These are phyloP conservation scores for Phragmites australis DNA, from an alignment of 176 grass and related monocot genomes.

Conservation along the genomic window DNA sequence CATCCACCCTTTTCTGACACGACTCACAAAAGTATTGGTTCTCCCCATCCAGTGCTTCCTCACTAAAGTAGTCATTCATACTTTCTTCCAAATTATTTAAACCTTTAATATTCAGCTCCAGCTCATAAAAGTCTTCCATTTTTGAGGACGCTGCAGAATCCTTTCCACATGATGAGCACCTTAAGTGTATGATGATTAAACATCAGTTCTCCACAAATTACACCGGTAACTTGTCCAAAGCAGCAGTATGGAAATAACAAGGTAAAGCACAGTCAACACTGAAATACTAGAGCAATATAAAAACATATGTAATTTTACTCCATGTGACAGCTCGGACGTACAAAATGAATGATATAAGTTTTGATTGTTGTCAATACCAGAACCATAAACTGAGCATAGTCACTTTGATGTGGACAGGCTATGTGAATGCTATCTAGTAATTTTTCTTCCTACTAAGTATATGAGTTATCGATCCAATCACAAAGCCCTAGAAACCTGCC, in stretches of 20 bases:
- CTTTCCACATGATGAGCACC: slow-evolving; percentile 88
- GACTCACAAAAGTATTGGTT: slow-evolving; percentile 94
- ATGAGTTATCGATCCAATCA: slow-evolving; percentile 17
- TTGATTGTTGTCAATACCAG: neutral
- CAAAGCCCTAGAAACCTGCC: neutral
- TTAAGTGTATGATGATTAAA: slow-evolving; percentile 45
- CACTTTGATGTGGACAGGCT: neutral
- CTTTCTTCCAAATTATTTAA: slow-evolving; percentile 91
- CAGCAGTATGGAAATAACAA: slow-evolving; percentile 10
- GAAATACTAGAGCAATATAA: neutral
- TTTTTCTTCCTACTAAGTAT: slow-evolving; percentile 4
- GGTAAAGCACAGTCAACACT: neutral
- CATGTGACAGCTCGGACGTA: neutral
- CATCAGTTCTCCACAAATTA: slow-evolving; percentile 36
- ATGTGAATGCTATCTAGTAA: slow-evolving; percentile 18
- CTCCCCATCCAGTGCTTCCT: slow-evolving; percentile 85
- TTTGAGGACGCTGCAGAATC: slow-evolving; percentile 95
- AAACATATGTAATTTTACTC: neutral
- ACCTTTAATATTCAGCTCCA: slow-evolving; percentile 98
- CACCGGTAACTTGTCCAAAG: slow-evolving; percentile 9
- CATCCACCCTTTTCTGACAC: slow-evolving; percentile 83
- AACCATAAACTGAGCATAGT: slow-evolving; percentile 17
- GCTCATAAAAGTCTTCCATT: slow-evolving; percentile 96
- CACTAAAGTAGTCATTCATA: slow-evolving; percentile 85
- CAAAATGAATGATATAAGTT: neutral